phyloP scores from a whole-genome alignment of 108 stramenopile species.

The Cyclotella cryptica region DNA sequence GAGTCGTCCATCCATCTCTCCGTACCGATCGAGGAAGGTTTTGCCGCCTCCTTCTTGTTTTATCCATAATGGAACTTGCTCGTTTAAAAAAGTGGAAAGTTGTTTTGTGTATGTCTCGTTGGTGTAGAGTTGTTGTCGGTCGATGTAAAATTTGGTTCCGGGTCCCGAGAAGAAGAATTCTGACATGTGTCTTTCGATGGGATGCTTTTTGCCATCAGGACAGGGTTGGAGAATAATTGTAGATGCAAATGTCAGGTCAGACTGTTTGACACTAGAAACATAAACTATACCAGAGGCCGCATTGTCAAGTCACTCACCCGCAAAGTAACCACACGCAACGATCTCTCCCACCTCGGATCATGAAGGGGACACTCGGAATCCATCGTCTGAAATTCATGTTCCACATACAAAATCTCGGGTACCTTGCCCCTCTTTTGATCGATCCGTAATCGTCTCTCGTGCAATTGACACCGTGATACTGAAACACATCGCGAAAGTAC shows the following conservation, averaged over 20 bases:
- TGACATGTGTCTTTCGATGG: slow-evolving; percentile 40
- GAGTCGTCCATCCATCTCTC: slow-evolving; percentile 7
- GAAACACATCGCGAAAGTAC: slow-evolving; percentile 32
- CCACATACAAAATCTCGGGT: slow-evolving; percentile 26
- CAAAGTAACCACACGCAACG: slow-evolving; percentile 30
- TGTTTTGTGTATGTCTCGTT: slow-evolving; percentile 36
- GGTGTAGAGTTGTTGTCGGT: slow-evolving; percentile 20
- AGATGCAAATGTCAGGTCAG: too few species aligned
- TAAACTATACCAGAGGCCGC: too few species aligned
- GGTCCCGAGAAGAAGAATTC: slow-evolving; percentile 41
- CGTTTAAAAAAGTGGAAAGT: slow-evolving; percentile 11
- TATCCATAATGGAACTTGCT: slow-evolving; percentile 28
- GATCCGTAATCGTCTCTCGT: neutral
- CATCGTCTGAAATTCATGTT: slow-evolving; percentile 41
- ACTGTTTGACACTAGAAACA: too few species aligned
- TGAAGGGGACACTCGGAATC: slow-evolving; percentile 28
- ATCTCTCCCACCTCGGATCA: slow-evolving; percentile 33
- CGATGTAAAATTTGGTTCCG: slow-evolving; percentile 4
- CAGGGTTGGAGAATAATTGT: neutral
- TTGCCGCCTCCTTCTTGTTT: slow-evolving; percentile 13
- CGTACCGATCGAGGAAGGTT: neutral
- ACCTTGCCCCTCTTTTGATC: neutral
- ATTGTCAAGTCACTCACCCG: slow-evolving; percentile 5
- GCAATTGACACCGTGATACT: slow-evolving; percentile 16
- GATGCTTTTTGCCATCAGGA: slow-evolving; percentile 6